Evolutionary conservation across 169 alveolate genomes (phyloP), one percentile per base, ranked within the genome.

Genomic region (Plasmodium sp.): DNA sequence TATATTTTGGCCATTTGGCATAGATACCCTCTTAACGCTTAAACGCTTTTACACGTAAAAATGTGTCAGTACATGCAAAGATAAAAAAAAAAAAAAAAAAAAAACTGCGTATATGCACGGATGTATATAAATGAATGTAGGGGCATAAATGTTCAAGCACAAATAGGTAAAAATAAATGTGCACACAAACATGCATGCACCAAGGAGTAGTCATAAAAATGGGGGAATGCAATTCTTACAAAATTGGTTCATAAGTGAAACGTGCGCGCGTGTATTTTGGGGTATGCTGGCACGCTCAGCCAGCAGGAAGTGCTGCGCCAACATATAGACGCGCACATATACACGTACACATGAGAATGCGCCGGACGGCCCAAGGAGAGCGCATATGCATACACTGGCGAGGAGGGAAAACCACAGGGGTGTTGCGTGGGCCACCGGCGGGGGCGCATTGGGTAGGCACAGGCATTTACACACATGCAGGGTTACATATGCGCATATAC

Each of bases 201-300:
- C 41, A 18, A 67, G n/a, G 43, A 58, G 45, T 83, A 62, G 71
- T 83, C 33, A 56, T 83, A 83, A 33, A 14, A 75, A 34, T 33
- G 48, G 27, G 33, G 45, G 18, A 83, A 58, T 36, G 22, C 45
- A 62, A 39, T 48, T 83, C 48, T 83, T 83, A 83, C 92, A 83
- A 83, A 83, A 83, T 16, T 83, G 81, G 22, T 62, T 67, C 31
- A 83, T 62, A 83, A 83, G 73, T 45, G 72, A 48, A 83, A 62
- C 39, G 39, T 22, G 41, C 33, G 39, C 27, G 39, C n/a, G 43
- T 67, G 39, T 22, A 9, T 18, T 67, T 67, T 67, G 12, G 14
- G 77, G 39, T 67, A 67, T 31, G 5, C 39, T 22, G 39, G 39
- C 27, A 31, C 39, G 77, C 39, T 7, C 62, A 51, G 62, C 18